Base-by-base conservation (phyloP, 2,329 filamentous ascomycete species). In the Aspergillus clavatus region DNA sequence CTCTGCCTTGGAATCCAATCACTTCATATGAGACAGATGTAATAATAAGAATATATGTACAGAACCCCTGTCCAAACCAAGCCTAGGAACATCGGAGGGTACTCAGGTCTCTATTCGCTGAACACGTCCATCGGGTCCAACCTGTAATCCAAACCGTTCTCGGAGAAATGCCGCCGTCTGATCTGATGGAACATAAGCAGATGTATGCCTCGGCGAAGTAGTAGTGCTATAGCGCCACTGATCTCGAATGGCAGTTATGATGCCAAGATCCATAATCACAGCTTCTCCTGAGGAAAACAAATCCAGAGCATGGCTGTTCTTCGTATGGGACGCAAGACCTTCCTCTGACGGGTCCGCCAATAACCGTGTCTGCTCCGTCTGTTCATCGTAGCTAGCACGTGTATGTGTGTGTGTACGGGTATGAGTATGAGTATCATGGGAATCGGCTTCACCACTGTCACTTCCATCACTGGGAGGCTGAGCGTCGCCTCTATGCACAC, bases 401-500 rank as follows among this genome's bases (percentile, higher is more conserved):
- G 42, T 24, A 11, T 36, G 12, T 23, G 42, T n/a, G n/a, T n/a
- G n/a, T n/a, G n/a, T n/a, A n/a, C 35, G 12, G 21, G 42, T 24
- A 11, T 36, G 12, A 21, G 42, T 11, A 36, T 27, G 26, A n/a
- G 51, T 38, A 19, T 54, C 46, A 24, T 61, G 39, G 41, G 63
- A 24, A 47, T 59, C 54, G 40, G 67, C 33, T 44, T 61, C 56
- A 38, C 72, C 67, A 50, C 67, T 56, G 48, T 73, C 69, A 31
- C 68, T 62, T 39, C 69, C 69, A 8, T 68, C 56, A 24, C 38
- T 14, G 69, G 55, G 1, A 77, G 61, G 3, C 78, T 77, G 26
- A 23, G 28, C 39, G 21, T 62, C 72, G 45, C 57, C 59, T 43
- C 71, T 70, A 14, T 73, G 55, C 3, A 80, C 60, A 2, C 80